These are phyloP conservation scores for Sabuloglossum arenarium DNA, from an alignment of 495 filamentous ascomycete genomes.

Conservation along the genomic window DNA sequence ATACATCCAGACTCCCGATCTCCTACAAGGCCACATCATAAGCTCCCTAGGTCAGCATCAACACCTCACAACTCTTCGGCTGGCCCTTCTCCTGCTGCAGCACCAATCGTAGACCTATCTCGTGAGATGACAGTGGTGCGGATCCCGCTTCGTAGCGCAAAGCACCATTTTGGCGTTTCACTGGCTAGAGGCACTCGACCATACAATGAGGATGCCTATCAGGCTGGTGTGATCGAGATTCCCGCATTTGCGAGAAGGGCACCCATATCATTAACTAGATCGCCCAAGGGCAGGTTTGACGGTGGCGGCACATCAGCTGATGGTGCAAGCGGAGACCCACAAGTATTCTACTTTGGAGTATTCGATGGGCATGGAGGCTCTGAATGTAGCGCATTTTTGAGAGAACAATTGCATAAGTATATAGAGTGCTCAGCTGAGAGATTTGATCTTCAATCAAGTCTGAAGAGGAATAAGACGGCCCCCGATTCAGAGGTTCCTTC, in stretches of 20 bases:
- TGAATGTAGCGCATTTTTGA: constrained; percentile 73
- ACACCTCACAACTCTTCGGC: constrained; percentile 49
- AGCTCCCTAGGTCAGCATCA: constrained; percentile 64
- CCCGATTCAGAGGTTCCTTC: not conserved
- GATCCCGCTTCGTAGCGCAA: constrained; percentile 83
- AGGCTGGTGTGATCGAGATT: constrained; percentile 81
- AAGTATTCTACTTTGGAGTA: constrained; percentile 91
- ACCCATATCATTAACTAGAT: constrained; percentile 42
- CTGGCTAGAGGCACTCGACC: constrained; percentile 60
- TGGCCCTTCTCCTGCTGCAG: constrained; percentile 27
- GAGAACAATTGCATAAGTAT: constrained; percentile 68
- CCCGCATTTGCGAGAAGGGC: constrained; percentile 76
- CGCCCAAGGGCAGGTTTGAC: constrained; percentile 11
- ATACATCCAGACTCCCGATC: constrained; percentile 69
- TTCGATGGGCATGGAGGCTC: constrained; percentile 92
- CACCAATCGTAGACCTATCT: constrained; percentile 28
- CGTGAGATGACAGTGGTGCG: constrained; percentile 90
- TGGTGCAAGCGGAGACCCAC: constrained; percentile 65
- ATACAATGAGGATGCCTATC: constrained; percentile 86
- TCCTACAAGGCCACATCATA: constrained; percentile 43
- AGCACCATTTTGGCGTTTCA: constrained; percentile 80
- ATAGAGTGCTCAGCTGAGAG: constrained; percentile 56
- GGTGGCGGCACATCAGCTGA: constrained; percentile 43
- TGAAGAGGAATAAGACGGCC: constrained; percentile 17
- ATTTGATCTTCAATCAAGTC: constrained; percentile 54